These are phyloP conservation scores for Coprinopsis strossmayeri DNA, from an alignment of 768 basidiomycete genomes.

Conservation along the genomic window DNA sequence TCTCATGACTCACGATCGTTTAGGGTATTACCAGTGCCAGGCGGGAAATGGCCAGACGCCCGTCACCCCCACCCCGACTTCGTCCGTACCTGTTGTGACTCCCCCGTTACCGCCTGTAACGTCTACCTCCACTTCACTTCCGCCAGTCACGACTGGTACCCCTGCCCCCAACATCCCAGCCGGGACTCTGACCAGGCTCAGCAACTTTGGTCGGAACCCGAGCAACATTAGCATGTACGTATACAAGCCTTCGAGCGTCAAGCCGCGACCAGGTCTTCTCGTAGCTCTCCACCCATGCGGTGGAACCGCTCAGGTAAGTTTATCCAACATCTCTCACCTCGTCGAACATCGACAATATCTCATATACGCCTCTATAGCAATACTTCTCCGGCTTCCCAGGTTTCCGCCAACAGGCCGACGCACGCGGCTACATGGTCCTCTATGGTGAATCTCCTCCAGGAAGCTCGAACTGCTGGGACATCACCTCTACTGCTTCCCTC, in stretches of 20 bases:
- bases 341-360: too few species aligned
- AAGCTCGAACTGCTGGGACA: slow-evolving; percentile 46
- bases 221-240: slow-evolving; percentile 11
- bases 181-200: slow-evolving; percentile 9
- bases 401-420: slow-evolving; percentile 44
- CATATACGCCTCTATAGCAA: slow-evolving; percentile 24
- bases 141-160: slow-evolving; percentile 2
- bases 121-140: background rate
- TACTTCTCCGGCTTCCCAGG: slow-evolving; percentile 40
- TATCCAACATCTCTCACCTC: background rate
- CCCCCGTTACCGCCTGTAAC: background rate
- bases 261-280: slow-evolving; percentile 11
- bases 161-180: slow-evolving; percentile 14
- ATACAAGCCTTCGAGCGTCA: slow-evolving; percentile 12
- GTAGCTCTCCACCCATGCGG: slow-evolving; percentile 14
- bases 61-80: background rate
- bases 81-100: background rate
- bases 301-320: slow-evolving; percentile 11
- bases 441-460: slow-evolving; percentile 36
- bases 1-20: background rate
- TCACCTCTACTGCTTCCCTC: slow-evolving; percentile 39
- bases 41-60: background rate
- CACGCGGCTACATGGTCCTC: slow-evolving; percentile 45
- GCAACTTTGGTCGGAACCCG: slow-evolving; percentile 10
- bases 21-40: slow-evolving; percentile 14